Percentiles rank a stretch among this genome's conserved stretches.
Conservation (phyloP, 352 stramenopile genomes). For the Phytophthora melonis region DNA sequence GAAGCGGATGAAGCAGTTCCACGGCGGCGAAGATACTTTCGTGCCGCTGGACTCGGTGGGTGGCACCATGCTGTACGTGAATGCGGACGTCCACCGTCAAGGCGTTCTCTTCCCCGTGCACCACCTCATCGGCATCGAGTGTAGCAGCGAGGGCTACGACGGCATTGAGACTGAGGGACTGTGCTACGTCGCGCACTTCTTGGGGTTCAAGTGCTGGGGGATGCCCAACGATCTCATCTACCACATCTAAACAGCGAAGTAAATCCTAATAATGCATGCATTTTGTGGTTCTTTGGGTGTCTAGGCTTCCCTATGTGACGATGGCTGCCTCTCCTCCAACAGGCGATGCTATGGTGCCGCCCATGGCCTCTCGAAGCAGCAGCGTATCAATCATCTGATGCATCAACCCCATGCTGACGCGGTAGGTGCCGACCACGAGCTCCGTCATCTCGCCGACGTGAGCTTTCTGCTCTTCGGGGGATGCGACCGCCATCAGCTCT, state of each 20-base stretch:
- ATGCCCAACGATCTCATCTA: constrained; percentile 58
- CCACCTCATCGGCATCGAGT: constrained; percentile 52
- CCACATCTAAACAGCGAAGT: constrained; percentile 22
- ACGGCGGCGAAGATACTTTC: constrained; percentile 11
- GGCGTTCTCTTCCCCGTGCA: constrained; percentile 55
- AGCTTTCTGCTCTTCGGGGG: constrained; percentile 16
- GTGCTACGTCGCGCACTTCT: constrained; percentile 56
- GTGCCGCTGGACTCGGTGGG: constrained; percentile 57
- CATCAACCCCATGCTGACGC: constrained; percentile 50
- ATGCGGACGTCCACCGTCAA: constrained; percentile 55
- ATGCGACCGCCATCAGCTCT: constrained; percentile 28
- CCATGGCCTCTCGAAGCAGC: constrained; percentile 46
- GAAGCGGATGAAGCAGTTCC: constrained; percentile 29
- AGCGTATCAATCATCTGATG: constrained; percentile 52
- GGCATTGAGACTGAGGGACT: constrained; percentile 60
- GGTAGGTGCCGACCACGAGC: constrained; percentile 56
- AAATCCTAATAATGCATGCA: neutral
- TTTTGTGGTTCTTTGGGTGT: neutral
- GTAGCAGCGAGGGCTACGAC: constrained; percentile 55
- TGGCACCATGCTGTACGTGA: constrained; percentile 59
- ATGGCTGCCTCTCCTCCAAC: neutral
- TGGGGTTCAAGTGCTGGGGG: constrained; percentile 59
- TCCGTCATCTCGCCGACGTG: constrained; percentile 64
- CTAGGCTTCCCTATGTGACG: neutral
- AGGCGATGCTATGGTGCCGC: constrained; percentile 7